Base-by-base conservation (phyloP, 768 basidiomycete genomes). In the Amanita pallidorosea region DNA sequence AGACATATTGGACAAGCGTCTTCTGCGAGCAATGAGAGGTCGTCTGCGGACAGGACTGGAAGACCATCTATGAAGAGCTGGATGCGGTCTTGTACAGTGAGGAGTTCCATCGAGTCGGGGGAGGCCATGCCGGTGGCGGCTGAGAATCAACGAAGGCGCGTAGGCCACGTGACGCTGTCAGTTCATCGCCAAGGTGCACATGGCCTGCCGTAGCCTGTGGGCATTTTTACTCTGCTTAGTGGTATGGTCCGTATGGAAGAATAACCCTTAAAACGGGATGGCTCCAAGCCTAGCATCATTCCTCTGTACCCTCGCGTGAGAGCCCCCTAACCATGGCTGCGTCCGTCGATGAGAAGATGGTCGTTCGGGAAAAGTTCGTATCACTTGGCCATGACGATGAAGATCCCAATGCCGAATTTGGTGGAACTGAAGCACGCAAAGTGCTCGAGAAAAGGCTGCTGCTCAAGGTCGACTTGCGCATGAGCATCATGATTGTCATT, bases 1-100 rank as follows among this genome's bases (percentile, higher is more conserved):
- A 82, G 70, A 61, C 83, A 87, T 55, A 87, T 84, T 1, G 82
- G 78, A 58, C 85, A 87, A 20, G 69, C 66, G 49, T 84, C 82
- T 22, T 78, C 71, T 22, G 67, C 56, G 20, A 51, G 22, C 7
- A 43, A 51, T 44, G 71, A 68, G 22, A 79, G 61, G 3, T 66
- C 61, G 25, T 69, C 61, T 48, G 66, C 58, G 3, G 59, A 51
- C 17, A 81, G 63, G 2, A 63, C 56, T 2, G 80, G 78, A 13
- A 83, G 67, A 23, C 62, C 55, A n/a, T 66, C 60, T 33, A 80
- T 65, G 34, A 71, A 63, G 11, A 59, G 59, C 17, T 64, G 57
- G 42, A 78, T 72, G 33, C 63, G 60, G 22, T 66, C 61, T 8
- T 61, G 59, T 22, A 44, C 34, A 13, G 50, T 35, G 50, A 51